Base-by-base conservation (phyloP, 805 yeast species). In the Maudiozyma saulgeensis region DNA sequence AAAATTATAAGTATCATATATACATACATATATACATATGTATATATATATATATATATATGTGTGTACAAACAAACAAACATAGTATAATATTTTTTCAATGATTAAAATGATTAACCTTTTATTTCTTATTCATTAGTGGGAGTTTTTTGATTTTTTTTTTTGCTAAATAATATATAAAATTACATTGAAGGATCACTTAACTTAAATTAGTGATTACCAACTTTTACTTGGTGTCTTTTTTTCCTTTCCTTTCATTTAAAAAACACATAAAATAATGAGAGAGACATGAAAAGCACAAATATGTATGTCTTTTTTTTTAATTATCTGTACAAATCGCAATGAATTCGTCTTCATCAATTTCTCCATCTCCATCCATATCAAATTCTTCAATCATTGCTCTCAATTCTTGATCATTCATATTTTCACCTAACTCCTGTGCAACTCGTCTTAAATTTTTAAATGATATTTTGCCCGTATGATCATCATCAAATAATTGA, bases 351-450 rank as follows among this genome's bases (percentile, higher is more conserved):
- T 87, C 87, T 61, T 87, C 95, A 61, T 84, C 84, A 56, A 89
- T 90, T 56, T 87, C 96, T 46, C 98, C 98, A 66, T 93, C 98
- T 49, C 87, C 95, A 64, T 93, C 97, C 46, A 90, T 70, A 68
- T 93, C 99, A 63, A 93, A 93, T 66, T 91, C 98, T 53, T 90
- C 96, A 55, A 93, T 93, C 99, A 93, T 93, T 4, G 97, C 97
- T 56, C 86, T 77, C 46, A 93, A 72, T 62, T 93, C 99, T 51
- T 88, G 96, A 57, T 93, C 99, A 6, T 87, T 82, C 50, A 93
- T 70, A 57, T 84, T 86, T 66, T 93, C 99, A 2, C 96, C 97
- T 50, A 93, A 70, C 56, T 91, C 97, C 57, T 86, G 85, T 11
- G 97, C 93, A 1, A 91, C 96, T 52, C 93, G 77, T 65, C 95